phyloP scores from a whole-genome alignment of 2,329 filamentous ascomycete species.

The Cadophora sp. region DNA sequence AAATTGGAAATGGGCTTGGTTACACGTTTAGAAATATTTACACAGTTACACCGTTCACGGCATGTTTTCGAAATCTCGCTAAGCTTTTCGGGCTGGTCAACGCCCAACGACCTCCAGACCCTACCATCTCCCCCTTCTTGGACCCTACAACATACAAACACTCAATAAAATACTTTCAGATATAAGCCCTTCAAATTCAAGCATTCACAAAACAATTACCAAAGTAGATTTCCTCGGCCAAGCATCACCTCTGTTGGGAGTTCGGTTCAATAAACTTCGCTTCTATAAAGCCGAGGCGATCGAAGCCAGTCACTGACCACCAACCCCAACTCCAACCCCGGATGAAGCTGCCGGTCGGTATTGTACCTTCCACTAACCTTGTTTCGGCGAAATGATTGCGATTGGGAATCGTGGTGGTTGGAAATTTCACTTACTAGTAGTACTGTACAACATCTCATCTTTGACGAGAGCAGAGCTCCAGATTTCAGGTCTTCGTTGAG shows the following conservation, averaged over 20 bases:
- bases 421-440: slow-evolving; percentile 3
- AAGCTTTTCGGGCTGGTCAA: too few species aligned
- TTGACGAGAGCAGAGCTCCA: too few species aligned
- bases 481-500: neutral
- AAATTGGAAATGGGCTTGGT: too few species aligned
- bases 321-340: neutral
- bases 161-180: too few species aligned
- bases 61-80: too few species aligned
- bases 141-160: too few species aligned
- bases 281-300: neutral
- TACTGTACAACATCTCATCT: neutral
- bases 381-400: slow-evolving; percentile 2
- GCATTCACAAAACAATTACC: neutral
- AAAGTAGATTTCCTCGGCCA: neutral
- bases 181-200: too few species aligned
- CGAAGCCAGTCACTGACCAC: neutral
- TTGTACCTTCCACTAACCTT: neutral
- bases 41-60: too few species aligned
- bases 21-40: too few species aligned
- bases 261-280: neutral
- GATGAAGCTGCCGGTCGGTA: neutral
- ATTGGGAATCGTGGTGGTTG: neutral
- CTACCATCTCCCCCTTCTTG: too few species aligned
- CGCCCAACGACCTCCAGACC: too few species aligned
- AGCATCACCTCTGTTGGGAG: neutral